Conservation (phyloP, 2,329 filamentous ascomycete genomes). For the Rhinocladiella mackenziei region DNA sequence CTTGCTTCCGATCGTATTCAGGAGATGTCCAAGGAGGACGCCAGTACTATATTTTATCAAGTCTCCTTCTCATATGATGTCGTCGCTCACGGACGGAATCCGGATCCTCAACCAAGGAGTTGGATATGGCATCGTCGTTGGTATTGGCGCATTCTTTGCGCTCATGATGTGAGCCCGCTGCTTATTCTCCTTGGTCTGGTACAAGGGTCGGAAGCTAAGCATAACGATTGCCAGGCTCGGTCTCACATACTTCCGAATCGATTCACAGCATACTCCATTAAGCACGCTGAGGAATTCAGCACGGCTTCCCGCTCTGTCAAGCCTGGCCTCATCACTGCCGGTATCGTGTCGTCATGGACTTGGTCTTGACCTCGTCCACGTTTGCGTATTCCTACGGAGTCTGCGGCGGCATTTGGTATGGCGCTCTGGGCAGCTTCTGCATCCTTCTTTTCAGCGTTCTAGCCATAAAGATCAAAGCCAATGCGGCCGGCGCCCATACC, state of each 20-base stretch:
- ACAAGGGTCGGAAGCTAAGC: conserved; percentile 23
- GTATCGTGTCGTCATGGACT: conserved; percentile 86
- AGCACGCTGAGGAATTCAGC: conserved; percentile 88
- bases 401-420: conserved; percentile 62
- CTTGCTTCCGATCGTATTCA: neutral
- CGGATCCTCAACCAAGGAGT: conserved; percentile 33
- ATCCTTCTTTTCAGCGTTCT: conserved; percentile 84
- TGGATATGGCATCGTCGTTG: conserved; percentile 49
- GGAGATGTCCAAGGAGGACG: neutral
- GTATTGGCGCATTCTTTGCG: conserved; percentile 46
- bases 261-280: conserved; percentile 49
- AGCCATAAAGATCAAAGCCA: conserved; percentile 42
- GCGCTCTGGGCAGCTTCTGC: conserved; percentile 70
- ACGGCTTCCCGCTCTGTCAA: conserved; percentile 85
- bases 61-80: neutral
- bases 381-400: conserved; percentile 76
- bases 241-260: conserved; percentile 13
- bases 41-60: neutral
- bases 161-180: conserved; percentile 44
- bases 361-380: conserved; percentile 65
- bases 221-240: conserved; percentile 27
- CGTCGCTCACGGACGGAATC: neutral
- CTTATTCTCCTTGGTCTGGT: too few relatives aligned
- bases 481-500: conserved; percentile 35
- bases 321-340: conserved; percentile 78